phyloP scores from a whole-genome alignment of 2,329 filamentous ascomycete genomes.

The Zarea fungicola region DNA sequence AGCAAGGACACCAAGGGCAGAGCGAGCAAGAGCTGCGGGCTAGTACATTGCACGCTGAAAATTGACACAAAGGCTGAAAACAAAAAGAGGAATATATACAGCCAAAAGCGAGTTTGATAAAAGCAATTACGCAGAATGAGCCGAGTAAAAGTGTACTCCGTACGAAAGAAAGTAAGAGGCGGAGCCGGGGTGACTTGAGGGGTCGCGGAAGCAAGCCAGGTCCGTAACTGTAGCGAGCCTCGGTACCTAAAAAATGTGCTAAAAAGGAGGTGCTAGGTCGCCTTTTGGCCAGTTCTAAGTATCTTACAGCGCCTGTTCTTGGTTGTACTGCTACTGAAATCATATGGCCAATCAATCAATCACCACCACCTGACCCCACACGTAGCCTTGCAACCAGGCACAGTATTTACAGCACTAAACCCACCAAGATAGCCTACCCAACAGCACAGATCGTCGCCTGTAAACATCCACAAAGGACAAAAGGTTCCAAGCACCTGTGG shows the following conservation, averaged over 20 bases:
- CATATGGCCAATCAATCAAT: too few relatives aligned
- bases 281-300: background rate
- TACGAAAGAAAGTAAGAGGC: background rate
- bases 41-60: conserved; percentile 14
- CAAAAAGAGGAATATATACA: background rate
- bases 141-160: background rate
- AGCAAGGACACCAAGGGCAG: conserved; percentile 15
- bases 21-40: conserved; percentile 2
- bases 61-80: background rate
- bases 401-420: too few relatives aligned
- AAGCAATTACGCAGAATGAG: background rate
- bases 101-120: background rate
- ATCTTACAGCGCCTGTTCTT: background rate
- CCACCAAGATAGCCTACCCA: too few relatives aligned
- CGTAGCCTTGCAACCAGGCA: too few relatives aligned
- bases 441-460: too few relatives aligned
- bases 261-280: background rate
- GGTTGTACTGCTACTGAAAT: too few relatives aligned
- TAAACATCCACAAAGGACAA: too few relatives aligned
- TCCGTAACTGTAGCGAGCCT: conserved; percentile 7
- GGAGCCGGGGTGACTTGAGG: conserved; percentile 9
- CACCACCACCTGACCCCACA: too few relatives aligned
- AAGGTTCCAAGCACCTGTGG: too few relatives aligned
- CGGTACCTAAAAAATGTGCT: conserved; percentile 1
- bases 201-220: background rate